These are phyloP conservation scores for Colletotrichum truncatum DNA, from an alignment of 2,329 filamentous ascomycete species.

Conservation along the genomic window DNA sequence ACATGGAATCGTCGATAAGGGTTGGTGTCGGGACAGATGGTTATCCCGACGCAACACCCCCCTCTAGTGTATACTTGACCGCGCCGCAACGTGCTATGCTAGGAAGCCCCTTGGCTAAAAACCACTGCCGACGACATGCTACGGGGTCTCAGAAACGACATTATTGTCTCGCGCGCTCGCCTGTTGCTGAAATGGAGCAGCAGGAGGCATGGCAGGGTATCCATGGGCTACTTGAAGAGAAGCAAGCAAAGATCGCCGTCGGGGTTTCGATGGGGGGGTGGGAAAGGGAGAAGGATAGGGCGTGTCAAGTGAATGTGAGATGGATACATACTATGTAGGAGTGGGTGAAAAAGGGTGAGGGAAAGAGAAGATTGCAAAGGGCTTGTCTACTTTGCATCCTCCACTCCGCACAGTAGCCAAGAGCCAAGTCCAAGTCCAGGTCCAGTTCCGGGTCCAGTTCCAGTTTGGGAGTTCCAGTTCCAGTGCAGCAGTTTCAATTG, in stretches of 20 bases:
- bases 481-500: too few species aligned
- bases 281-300: neutral
- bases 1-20: neutral
- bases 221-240: neutral
- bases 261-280: neutral
- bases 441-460: too few species aligned
- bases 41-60: neutral
- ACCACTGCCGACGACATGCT: neutral
- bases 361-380: too few species aligned
- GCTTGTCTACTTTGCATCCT: too few species aligned
- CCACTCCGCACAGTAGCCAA: too few species aligned
- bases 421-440: too few species aligned
- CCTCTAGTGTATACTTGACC: too few species aligned
- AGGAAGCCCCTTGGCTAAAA: neutral
- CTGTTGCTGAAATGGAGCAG: neutral
- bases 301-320: too few species aligned
- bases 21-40: neutral
- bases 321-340: too few species aligned
- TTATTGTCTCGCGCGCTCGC: neutral
- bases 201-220: neutral
- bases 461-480: too few species aligned
- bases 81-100: slow-evolving; percentile 1
- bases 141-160: neutral
- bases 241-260: slow-evolving; percentile 3
- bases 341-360: neutral